A percentile compares a stretch with the other conserved stretches of the same genome.
phyloP scores from a whole-genome alignment of 2,329 filamentous ascomycete genomes.

The Cordyceps farinosa region DNA sequence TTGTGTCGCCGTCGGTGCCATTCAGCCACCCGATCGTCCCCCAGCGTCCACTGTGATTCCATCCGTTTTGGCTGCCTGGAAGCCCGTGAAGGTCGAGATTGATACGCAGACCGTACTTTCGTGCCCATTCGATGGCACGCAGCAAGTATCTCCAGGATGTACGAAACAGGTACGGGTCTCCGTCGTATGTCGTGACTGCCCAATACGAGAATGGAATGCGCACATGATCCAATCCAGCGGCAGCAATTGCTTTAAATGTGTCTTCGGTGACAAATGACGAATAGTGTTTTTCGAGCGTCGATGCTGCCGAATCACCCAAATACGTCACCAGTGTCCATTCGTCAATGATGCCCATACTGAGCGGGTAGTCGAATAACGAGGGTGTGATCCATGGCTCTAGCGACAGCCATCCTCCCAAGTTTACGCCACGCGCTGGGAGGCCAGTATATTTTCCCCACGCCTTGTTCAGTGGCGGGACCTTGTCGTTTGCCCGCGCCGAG shows the following conservation, averaged over 20 bases:
- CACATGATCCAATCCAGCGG: conserved; percentile 92
- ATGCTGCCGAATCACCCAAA: conserved; percentile 63
- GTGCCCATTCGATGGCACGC: conserved; percentile 86
- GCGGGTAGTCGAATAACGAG: conserved; percentile 74
- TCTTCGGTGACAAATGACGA: conserved; percentile 80
- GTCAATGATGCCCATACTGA: conserved; percentile 67
- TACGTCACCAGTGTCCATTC: conserved; percentile 76
- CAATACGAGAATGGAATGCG: conserved; percentile 95
- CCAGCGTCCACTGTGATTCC: conserved; percentile 89
- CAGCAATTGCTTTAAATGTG: conserved; percentile 79
- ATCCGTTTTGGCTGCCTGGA: conserved; percentile 92
- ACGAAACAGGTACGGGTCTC: conserved; percentile 81
- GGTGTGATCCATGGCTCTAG: conserved; percentile 95
- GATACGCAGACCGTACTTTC: conserved; percentile 85
- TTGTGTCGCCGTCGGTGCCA: conserved; percentile 75
- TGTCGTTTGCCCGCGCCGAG: conserved; percentile 68
- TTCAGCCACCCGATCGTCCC: conserved; percentile 85
- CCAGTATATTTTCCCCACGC: conserved; percentile 73
- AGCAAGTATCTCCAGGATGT: conserved; percentile 92
- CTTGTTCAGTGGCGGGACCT: conserved; percentile 74
- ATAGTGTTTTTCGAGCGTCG: conserved; percentile 86
- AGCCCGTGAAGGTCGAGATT: conserved; percentile 92
- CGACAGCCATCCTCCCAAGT: conserved; percentile 89
- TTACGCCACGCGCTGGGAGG: conserved; percentile 82
- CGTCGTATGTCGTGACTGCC: conserved; percentile 81